phyloP scores from a whole-genome alignment of 2,329 filamentous ascomycete genomes.

The Colletotrichum falcatum region DNA sequence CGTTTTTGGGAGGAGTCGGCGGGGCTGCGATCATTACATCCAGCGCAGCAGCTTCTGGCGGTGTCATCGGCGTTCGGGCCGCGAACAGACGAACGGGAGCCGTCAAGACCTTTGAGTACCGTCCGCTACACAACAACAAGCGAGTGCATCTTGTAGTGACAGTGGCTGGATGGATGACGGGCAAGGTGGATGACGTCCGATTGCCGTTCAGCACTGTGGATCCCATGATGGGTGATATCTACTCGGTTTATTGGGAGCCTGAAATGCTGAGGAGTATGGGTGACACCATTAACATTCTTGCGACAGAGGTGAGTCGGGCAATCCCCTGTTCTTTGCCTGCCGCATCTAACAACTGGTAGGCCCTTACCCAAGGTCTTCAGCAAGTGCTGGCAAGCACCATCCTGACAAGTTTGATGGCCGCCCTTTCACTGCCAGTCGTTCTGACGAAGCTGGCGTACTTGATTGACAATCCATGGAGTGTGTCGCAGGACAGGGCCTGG shows the following conservation, averaged over 20 bases:
- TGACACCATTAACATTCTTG: constrained; percentile 97
- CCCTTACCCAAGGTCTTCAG: constrained; percentile 94
- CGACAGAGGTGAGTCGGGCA: constrained; percentile 83
- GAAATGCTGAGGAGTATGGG: constrained; percentile 98
- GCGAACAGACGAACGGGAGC: constrained; percentile 90
- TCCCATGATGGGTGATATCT: constrained; percentile 97
- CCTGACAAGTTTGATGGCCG: constrained; percentile 89
- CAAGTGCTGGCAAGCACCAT: constrained; percentile 94
- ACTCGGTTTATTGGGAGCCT: constrained; percentile 96
- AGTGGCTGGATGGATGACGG: constrained; percentile 97
- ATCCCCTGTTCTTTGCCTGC: background rate
- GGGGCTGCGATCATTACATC: constrained; percentile 96
- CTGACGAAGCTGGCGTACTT: constrained; percentile 94
- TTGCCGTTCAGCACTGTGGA: constrained; percentile 96
- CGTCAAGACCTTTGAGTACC: constrained; percentile 96
- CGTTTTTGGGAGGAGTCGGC: constrained; percentile 90
- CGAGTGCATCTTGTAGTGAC: constrained; percentile 95
- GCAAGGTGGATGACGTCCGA: constrained; percentile 95
- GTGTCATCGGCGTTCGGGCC: constrained; percentile 86
- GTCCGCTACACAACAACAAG: constrained; percentile 97
- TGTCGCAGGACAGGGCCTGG: constrained; percentile 92
- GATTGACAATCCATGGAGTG: constrained; percentile 98
- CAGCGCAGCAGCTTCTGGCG: constrained; percentile 85
- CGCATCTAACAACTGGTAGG: constrained; percentile 64
- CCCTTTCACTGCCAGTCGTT: constrained; percentile 90